Evolutionary conservation across 2,329 filamentous ascomycete species (phyloP), one percentile per base, ranked within the genome.

Genomic region (Dactylonectria macrodidyma): DNA sequence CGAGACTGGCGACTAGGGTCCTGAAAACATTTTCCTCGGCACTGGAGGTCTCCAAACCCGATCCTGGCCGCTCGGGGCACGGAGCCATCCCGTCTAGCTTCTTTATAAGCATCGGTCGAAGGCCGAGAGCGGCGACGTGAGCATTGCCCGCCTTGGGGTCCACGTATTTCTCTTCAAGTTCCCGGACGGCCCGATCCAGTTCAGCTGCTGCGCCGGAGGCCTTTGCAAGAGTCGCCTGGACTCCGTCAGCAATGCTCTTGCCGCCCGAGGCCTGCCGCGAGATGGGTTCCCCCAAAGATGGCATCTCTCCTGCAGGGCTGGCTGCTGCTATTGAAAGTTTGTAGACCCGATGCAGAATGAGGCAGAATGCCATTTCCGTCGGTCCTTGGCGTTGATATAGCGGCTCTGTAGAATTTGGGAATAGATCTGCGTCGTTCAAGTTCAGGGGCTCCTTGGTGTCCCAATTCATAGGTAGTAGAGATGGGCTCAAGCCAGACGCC

Each of bases 361-460:
- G 74, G 65, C 84, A 83, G 67, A 88, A 88, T 2, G 86, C 85
- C 88, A 89, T 90, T 65, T 90, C 88, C 0, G 87, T 90, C 2
- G 87, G 87, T 0, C 87, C 87, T 1, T 88, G 85, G 9, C 83
- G 83, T 16, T 85, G 79, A 44, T 83, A 80, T 2, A 88, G 77
- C 1, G 85, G 83, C 61, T 86, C 83, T 3, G 82, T 84, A 22
- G 87, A 85, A 1, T 81, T 81, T 1, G 86, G 87, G 65, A 84
- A 85, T 0, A 90, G 79, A 67, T 90, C 88, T n/a, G 82, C 81
- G 71, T 90, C 88, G 75, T 89, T 87, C 67, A 90, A 77, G 66
- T 90, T 90, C 44, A 80, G 80, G 9, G 88, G 88, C 61, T 79
- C 73, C 72, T 86, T 85, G 3, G 87, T 88, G 67, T 88, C 84